Base-by-base conservation (phyloP, 331 rosid species). In the Cucumis variabilis region DNA sequence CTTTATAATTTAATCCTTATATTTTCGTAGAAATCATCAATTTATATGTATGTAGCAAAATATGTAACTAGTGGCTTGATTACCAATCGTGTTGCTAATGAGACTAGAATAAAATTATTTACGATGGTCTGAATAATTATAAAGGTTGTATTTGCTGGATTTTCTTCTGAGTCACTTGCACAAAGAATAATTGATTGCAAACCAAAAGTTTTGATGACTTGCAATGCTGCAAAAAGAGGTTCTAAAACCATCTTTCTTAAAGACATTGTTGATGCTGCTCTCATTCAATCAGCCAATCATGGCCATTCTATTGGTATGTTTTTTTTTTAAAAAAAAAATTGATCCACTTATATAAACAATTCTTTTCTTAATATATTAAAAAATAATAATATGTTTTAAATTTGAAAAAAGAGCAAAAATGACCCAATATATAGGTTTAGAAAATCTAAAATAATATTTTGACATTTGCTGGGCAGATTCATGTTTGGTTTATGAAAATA, bases 131-230 rank as follows among this genome's bases (percentile, higher is more conserved):
- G 37, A 33, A 33, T 33, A 30, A 30, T 53, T 7, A 44, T 44
- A 44, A 97, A 97, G 99, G 99, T 97, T 92, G 99, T 97, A 77
- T 97, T 97, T 94, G 99, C 98, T 21, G 99, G 99, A 78, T 95
- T 95, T 91, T 97, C 99, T 85, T 90, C 94, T 14, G 99, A 97
- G 82, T 89, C 99, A 87, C 94, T 97, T 80, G 79, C 98, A 50
- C 98, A 95, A 87, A 95, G 99, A 90, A 95, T 97, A 55, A 85
- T 88, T 21, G 99, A 95, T 87, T 97, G 98, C 95, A 95, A 95
- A 76, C 98, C 99, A 13, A 97, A 93, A 87, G 93, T 89, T 87
- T 93, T 97, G 87, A 88, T 97, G 87, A 95, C 99, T 91, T 95
- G 98, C 90, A 97, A 97, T 88, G 98, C 96, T 86, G 98, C 94